These are phyloP conservation scores for Croton laevigatus DNA, from an alignment of 441 rosid genomes.

Conservation along the genomic window DNA sequence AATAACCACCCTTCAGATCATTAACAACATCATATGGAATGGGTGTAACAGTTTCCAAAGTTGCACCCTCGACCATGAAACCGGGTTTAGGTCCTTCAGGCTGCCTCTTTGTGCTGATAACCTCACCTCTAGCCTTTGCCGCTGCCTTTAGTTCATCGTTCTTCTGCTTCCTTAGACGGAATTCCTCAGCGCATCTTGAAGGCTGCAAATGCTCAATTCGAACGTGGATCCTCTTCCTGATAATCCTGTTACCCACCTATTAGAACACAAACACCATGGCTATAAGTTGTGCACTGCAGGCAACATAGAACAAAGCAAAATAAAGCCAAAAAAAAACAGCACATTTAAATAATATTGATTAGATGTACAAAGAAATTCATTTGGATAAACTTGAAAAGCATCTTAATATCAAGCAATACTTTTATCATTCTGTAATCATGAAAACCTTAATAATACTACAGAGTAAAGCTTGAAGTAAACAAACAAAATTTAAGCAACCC, in stretches of 20 bases:
- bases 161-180: slow-evolving; percentile 62
- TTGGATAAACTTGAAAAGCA: neutral
- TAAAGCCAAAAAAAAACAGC: neutral
- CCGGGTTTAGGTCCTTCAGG: slow-evolving; percentile 93
- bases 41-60: slow-evolving; percentile 89
- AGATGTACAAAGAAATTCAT: neutral
- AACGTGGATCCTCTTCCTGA: slow-evolving; percentile 87
- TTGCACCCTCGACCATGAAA: slow-evolving; percentile 90
- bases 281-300: neutral
- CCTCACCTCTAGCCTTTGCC: slow-evolving; percentile 77
- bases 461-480: too few relatives aligned
- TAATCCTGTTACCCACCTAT: slow-evolving; percentile 78
- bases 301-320: neutral
- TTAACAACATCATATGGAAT: slow-evolving; percentile 93
- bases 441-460: too few relatives aligned
- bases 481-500: too few relatives aligned
- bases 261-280: neutral
- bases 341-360: neutral
- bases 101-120: slow-evolving; percentile 88
- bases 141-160: slow-evolving; percentile 79
- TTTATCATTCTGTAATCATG: too few relatives aligned
- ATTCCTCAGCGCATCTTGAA: slow-evolving; percentile 80
- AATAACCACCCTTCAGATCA: slow-evolving; percentile 96
- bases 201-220: slow-evolving; percentile 84
- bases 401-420: too few relatives aligned